phyloP scores from a whole-genome alignment of 2,329 filamentous ascomycete species.

The Phyllosticta paracitricarpa region DNA sequence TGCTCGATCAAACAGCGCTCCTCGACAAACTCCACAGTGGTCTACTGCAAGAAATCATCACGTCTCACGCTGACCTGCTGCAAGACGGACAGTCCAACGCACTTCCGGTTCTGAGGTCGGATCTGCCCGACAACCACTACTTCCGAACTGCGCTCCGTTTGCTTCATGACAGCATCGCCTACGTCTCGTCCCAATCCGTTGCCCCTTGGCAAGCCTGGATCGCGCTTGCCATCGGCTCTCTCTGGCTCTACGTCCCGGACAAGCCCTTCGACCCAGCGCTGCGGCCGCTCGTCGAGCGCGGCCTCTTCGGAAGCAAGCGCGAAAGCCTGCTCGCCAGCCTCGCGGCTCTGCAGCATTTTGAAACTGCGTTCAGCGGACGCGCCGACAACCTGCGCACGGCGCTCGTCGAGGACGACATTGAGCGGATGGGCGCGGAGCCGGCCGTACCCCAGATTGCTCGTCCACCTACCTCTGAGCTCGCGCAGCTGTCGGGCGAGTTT shows the following conservation, averaged over 20 bases:
- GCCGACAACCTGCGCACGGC: constrained; percentile 56
- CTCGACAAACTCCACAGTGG: constrained; percentile 20
- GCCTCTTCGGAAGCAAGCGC: constrained; percentile 48
- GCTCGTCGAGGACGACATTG: constrained; percentile 52
- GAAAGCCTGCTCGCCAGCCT: constrained; percentile 47
- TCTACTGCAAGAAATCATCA: constrained; percentile 16
- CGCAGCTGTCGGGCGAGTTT: constrained; percentile 72
- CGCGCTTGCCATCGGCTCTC: constrained; percentile 60
- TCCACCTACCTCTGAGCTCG: constrained; percentile 57
- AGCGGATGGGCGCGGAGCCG: constrained; percentile 55
- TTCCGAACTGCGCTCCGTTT: constrained; percentile 18
- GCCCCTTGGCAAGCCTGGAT: constrained; percentile 54
- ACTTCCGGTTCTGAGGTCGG: not conserved
- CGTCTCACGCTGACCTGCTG: constrained; percentile 15
- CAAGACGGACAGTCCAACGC: not conserved
- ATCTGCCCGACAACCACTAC: constrained; percentile 14
- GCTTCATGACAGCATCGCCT: not conserved
- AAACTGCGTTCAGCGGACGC: constrained; percentile 58
- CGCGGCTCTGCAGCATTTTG: constrained; percentile 53
- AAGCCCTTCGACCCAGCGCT: constrained; percentile 73
- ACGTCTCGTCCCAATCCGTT: not conserved
- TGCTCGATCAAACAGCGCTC: constrained; percentile 19
- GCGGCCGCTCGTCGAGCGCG: constrained; percentile 51
- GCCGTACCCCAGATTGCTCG: constrained; percentile 59
- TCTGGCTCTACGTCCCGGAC: constrained; percentile 78